These are phyloP conservation scores for Carex pumila DNA, from an alignment of 176 grass and related monocot species.

Conservation along the genomic window DNA sequence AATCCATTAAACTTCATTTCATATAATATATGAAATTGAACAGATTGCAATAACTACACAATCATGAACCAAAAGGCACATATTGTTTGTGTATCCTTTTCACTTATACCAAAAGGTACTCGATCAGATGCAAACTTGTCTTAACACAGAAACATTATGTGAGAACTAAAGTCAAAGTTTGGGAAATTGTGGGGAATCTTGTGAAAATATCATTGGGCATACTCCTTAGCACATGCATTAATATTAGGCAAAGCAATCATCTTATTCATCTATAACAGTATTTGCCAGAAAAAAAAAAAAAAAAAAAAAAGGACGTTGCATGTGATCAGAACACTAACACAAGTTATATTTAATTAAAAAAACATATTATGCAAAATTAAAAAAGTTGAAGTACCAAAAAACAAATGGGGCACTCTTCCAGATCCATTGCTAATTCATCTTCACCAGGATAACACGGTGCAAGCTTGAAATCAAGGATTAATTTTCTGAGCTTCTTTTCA, in stretches of 20 bases:
- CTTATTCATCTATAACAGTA: not conserved
- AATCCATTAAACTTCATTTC: not conserved
- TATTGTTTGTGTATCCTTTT: no score
- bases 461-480: conserved; percentile 88
- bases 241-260: not conserved
- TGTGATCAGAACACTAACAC: not conserved
- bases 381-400: conserved; percentile 47
- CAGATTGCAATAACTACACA: not conserved
- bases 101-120: not conserved
- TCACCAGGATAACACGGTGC: conserved; percentile 71
- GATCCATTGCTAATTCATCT: conserved; percentile 53
- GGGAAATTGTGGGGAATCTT: not conserved
- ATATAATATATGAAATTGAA: not conserved
- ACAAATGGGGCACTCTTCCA: conserved; percentile 97
- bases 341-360: not conserved
- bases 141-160: not conserved
- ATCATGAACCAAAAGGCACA: not conserved
- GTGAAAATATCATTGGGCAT: not conserved
- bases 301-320: not conserved
- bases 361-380: not conserved
- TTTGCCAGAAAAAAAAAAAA: not conserved
- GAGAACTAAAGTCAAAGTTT: not conserved
- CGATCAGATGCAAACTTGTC: not conserved
- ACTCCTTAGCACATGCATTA: not conserved
- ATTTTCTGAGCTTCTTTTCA: conserved; percentile 73